These are phyloP conservation scores for Pseudogymnoascus sp. DNA, from an alignment of 2,329 filamentous ascomycete species.

Conservation along the genomic window DNA sequence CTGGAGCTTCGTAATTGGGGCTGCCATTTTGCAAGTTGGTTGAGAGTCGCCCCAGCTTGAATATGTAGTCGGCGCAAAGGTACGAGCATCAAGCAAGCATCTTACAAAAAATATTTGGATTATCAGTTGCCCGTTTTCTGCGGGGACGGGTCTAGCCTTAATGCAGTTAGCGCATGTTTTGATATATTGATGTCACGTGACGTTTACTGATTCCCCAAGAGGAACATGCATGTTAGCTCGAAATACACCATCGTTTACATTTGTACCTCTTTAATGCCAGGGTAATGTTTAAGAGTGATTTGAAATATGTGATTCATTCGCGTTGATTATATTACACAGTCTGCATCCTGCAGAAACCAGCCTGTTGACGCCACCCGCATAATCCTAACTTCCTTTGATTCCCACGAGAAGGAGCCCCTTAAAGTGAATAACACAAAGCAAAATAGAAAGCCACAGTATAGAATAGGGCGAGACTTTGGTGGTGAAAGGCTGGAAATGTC, in stretches of 20 bases:
- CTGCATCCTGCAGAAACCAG: neutral
- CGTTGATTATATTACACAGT: constrained; percentile 6
- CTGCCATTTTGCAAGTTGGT: constrained; percentile 22
- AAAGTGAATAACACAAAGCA: neutral
- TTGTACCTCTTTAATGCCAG: neutral
- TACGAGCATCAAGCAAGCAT: constrained; percentile 2
- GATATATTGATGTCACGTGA: neutral
- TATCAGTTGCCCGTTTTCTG: constrained; percentile 5
- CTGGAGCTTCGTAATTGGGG: constrained; percentile 26
- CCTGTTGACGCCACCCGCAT: constrained; percentile 4
- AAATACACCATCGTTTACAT: neutral
- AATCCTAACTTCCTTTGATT: constrained; percentile 4
- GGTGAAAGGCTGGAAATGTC: neutral
- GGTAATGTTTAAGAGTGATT: neutral
- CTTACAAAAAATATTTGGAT: constrained; percentile 9
- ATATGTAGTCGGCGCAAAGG: constrained; percentile 6
- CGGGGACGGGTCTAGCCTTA: neutral
- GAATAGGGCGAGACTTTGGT: neutral
- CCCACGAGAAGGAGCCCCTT: neutral
- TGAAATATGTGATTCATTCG: neutral
- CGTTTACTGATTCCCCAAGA: neutral
- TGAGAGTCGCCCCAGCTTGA: constrained; percentile 3
- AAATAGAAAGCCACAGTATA: neutral
- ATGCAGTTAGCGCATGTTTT: neutral
- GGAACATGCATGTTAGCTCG: neutral